Evolutionary conservation across 192 early-diverging fungal genomes (phyloP), one percentile per base, ranked within the genome.

Genomic region (Coemansia sp.): DNA sequence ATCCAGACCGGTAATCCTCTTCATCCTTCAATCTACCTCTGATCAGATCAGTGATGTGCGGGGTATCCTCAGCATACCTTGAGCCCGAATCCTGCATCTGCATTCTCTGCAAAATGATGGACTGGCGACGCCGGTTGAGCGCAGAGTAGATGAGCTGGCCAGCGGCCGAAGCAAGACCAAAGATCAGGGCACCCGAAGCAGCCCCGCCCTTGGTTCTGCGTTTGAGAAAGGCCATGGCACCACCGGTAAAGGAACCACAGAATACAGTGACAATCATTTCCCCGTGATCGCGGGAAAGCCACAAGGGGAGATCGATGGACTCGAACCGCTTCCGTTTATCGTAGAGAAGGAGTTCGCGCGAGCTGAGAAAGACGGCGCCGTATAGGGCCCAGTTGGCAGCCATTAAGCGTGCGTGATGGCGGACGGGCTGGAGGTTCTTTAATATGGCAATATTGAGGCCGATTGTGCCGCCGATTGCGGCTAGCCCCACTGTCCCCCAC

Each of bases 171-270:
- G 86, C 55, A 0, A 62, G 65, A 17, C 77, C 83, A 69, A 87
- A 88, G 58, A 86, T 75, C 37, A 85, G 61, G 2, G 81, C 79
- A 7, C 87, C 87, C 0, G 88, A 76, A 2, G 81, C 58, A 0
- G 84, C 78, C 0, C 81, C 75, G n/a, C 72, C 72, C 5, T 70
- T 67, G 31, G 84, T 82, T n/a, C 84, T 83, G 63, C 84, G 75
- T 17, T 65, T 67, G 15, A 83, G 59, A 34, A 84, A 80, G 1
- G 81, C 67, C 9, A 90, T 65, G 8, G 85, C 52, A 17, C 84
- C 83, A 62, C 88, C 88, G 17, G 87, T 84, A 17, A 82, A 67
- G 1, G 67, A 79, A 42, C 88, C 88, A 15, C 87, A 82, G 56
- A 85, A 50, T 0, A 83, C 67, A 59, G 86, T 86, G 61, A 87